Conservation (phyloP, 306 rosid genomes). For the Arachis hypogaea region DNA sequence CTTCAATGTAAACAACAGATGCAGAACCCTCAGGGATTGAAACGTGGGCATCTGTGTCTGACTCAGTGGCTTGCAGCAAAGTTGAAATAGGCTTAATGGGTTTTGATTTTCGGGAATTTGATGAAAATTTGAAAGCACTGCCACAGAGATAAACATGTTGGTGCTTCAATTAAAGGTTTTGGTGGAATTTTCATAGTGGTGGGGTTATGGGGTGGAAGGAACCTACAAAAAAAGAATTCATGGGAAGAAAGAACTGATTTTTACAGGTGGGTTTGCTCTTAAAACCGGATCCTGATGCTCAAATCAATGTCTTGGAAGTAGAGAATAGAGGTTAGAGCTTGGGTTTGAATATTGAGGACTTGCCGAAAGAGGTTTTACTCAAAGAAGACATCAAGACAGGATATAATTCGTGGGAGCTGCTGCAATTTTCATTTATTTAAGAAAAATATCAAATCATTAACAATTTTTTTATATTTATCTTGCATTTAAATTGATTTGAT, state of each 20-base stretch:
- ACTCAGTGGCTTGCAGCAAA: slow-evolving; percentile 33
- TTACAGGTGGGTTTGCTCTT: neutral
- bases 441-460: too few relatives aligned
- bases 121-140: neutral
- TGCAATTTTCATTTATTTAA: too few relatives aligned
- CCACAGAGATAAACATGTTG: slow-evolving; percentile 3
- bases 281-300: neutral
- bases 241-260: slow-evolving; percentile 42
- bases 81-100: neutral
- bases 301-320: neutral
- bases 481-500: too few relatives aligned
- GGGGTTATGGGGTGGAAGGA: slow-evolving; percentile 43
- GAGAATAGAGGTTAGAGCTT: neutral
- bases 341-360: neutral
- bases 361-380: too few relatives aligned
- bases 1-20: slow-evolving; percentile 59
- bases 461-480: too few relatives aligned
- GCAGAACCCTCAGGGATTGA: slow-evolving; percentile 55
- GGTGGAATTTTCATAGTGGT: slow-evolving; percentile 39
- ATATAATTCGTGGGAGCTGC: too few relatives aligned
- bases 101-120: slow-evolving; percentile 35
- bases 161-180: slow-evolving; percentile 38
- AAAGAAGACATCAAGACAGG: too few relatives aligned
- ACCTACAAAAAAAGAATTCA: slow-evolving; percentile 59
- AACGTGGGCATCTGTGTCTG: slow-evolving; percentile 2